Base-by-base conservation (phyloP, 805 yeast genomes). In the Ogataea paradorogensis region DNA sequence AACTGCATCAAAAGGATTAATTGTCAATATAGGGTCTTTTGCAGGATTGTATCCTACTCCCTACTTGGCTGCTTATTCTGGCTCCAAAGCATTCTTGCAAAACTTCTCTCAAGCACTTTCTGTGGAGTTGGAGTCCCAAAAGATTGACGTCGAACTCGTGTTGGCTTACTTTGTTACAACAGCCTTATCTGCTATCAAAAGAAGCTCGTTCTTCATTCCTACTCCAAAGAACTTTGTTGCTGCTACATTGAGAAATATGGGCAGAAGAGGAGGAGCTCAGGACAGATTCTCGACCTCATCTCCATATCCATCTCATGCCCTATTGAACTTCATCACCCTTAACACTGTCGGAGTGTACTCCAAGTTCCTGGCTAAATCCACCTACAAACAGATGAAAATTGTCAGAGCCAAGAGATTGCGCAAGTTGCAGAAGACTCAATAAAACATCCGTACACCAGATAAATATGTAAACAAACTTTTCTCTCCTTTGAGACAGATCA, bases 21-120 rank as follows among this genome's bases (percentile, higher is more conserved):
- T 93, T 44, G 70, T 93, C 52, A 89, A 93, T 22, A 87, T 93
- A 96, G 97, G 98, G 31, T 91, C 98, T 4, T 91, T 93, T 59
- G 95, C 96, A 38, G 99, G 98, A 3, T 73, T 90, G 51, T 71
- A 87, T 33, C 98, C 99, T 40, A 82, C 96, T 9, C 98, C 99
- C 15, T 73, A 80, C 52, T 74, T 93, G 53, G 95, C 98, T 14
- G 84, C 90, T 9, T 93, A 93, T 69, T 84, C 97, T 14, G 99
- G 99, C 16, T 88, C 97, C 33, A 93, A 93, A 69, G 88, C 95
- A 6, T 93, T 93, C 63, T 73, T 93, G 59, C 97, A 93, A 67
- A 78, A 80, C 43, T 93, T 99, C 98, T 85, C 93, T 34, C 69
- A 76, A 36, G 89, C 96, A 1, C 71, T 93, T 51, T 84, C 96